A percentile compares a stretch with the other conserved stretches of the same genome.
Conservation (phyloP, 2,329 filamentous ascomycete species). For the Rhinocladiella mackenziei region DNA sequence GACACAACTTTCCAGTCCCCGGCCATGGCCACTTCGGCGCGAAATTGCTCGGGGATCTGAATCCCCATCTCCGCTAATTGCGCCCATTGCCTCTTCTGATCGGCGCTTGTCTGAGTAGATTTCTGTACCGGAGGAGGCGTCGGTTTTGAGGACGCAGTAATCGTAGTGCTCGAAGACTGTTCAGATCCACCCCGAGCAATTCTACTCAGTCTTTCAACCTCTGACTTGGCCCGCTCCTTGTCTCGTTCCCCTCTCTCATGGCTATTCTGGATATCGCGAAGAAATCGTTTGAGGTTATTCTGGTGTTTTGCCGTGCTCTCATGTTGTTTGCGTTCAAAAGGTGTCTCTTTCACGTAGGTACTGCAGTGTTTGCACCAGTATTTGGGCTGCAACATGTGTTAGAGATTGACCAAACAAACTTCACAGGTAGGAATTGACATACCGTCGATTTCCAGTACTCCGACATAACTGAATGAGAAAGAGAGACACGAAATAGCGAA, state of each 20-base stretch:
- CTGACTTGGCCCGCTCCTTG: constrained; percentile 74
- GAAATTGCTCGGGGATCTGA: constrained; percentile 71
- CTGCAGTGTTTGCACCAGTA: constrained; percentile 99
- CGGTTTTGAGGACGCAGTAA: too few species aligned
- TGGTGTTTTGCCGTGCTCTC: constrained; percentile 84
- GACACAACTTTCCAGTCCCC: constrained; percentile 80
- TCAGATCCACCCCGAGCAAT: constrained; percentile 52
- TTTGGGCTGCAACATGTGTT: constrained; percentile 56
- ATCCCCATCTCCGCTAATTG: constrained; percentile 87
- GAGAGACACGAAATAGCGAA: neutral
- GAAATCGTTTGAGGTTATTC: constrained; percentile 77
- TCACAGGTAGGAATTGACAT: constrained; percentile 22
- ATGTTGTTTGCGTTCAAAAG: constrained; percentile 83
- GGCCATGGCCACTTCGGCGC: constrained; percentile 77
- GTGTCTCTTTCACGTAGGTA: constrained; percentile 84
- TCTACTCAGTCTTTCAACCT: constrained; percentile 81
- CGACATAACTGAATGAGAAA: constrained; percentile 59
- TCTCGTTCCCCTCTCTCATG: constrained; percentile 79
- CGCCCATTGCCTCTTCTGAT: constrained; percentile 77
- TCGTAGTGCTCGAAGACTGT: constrained; percentile 28
- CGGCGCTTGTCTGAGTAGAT: constrained; percentile 49
- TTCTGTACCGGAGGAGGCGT: too few species aligned
- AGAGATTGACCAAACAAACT: constrained; percentile 24
- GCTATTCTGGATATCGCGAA: constrained; percentile 80
- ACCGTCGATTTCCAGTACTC: constrained; percentile 98